Evolutionary conservation across 768 basidiomycete species (phyloP).

Genomic region (Leccinum pellstonianum): DNA sequence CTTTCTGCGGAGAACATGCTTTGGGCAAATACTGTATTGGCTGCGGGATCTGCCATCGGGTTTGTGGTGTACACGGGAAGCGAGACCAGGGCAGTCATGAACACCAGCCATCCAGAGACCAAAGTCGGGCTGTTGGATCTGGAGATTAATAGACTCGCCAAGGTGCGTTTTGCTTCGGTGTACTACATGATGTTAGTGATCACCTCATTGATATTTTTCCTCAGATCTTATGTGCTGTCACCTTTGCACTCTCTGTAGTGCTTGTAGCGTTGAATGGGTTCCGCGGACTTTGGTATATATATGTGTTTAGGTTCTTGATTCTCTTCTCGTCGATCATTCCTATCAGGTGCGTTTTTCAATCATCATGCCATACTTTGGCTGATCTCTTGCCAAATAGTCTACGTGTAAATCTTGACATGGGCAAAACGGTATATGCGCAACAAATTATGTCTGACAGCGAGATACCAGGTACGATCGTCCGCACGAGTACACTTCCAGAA

Average conservation of each 20-base stretch:
- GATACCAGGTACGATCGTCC: slow-evolving; percentile 93
- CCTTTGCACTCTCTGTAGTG: slow-evolving; percentile 85
- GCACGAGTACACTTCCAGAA: slow-evolving; percentile 97
- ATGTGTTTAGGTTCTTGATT: slow-evolving; percentile 95
- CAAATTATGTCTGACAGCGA: slow-evolving; percentile 92
- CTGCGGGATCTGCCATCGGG: slow-evolving; percentile 90
- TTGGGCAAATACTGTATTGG: slow-evolving; percentile 97
- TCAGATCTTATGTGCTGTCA: slow-evolving; percentile 92
- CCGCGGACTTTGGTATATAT: slow-evolving; percentile 93
- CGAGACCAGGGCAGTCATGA: slow-evolving; percentile 97
- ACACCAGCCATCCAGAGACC: slow-evolving; percentile 94
- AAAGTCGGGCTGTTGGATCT: slow-evolving; percentile 90
- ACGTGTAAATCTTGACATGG: slow-evolving; percentile 99
- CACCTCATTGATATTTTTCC: not conserved
- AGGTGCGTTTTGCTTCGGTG: slow-evolving; percentile 48
- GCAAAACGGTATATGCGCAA: slow-evolving; percentile 95
- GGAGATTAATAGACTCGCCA: slow-evolving; percentile 94
- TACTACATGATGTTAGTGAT: not conserved
- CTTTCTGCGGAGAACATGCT: slow-evolving; percentile 94
- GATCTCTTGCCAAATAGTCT: slow-evolving; percentile 49
- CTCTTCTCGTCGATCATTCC: slow-evolving; percentile 99
- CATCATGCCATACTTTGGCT: not conserved
- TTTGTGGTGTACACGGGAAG: slow-evolving; percentile 93
- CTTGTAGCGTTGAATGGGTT: slow-evolving; percentile 97
- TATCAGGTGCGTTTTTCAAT: slow-evolving; percentile 70